Percentiles rank a stretch among this genome's conserved stretches.
Conservation (phyloP, 257 asterid species). For the Euphrasia confusa region DNA sequence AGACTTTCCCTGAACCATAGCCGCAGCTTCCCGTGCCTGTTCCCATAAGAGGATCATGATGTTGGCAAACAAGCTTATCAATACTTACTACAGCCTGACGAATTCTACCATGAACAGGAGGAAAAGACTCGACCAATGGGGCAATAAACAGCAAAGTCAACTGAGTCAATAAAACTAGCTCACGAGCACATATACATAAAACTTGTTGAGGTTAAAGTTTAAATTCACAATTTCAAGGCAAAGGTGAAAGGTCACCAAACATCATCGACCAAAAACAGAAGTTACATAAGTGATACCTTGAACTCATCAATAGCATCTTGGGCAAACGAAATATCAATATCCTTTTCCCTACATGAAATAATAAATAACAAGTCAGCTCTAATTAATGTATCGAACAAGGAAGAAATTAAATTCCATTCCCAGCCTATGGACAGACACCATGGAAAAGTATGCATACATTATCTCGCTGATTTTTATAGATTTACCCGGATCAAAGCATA, state of each 20-base stretch:
- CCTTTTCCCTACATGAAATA: slow-evolving; percentile 79
- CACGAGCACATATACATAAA: slow-evolving; percentile 10
- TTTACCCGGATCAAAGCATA: slow-evolving; percentile 3
- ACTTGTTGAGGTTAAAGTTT: neutral
- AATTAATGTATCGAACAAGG: slow-evolving; percentile 8
- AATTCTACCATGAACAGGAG: slow-evolving; percentile 3
- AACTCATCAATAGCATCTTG: slow-evolving; percentile 96
- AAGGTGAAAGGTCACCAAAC: slow-evolving; percentile 16
- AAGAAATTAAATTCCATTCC: slow-evolving; percentile 11
- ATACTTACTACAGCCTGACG: slow-evolving; percentile 21
- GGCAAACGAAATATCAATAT: slow-evolving; percentile 75
- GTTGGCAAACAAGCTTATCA: slow-evolving; percentile 14
- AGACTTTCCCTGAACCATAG: slow-evolving; percentile 80
- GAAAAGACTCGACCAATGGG: slow-evolving; percentile 5
- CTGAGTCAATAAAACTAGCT: neutral
- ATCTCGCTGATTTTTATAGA: neutral
- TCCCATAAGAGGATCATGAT: slow-evolving; percentile 21
- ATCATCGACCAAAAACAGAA: slow-evolving; percentile 16
- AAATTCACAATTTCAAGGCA: neutral
- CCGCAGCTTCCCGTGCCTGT: slow-evolving; percentile 91
- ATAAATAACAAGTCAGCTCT: slow-evolving; percentile 15
- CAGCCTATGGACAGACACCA: slow-evolving; percentile 15
- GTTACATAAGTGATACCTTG: slow-evolving; percentile 52
- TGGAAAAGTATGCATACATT: slow-evolving; percentile 1
- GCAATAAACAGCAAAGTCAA: slow-evolving; percentile 12